Percentiles rank a stretch among this genome's conserved stretches.
Evolutionary conservation across 345 rosid genomes (phyloP).

Genomic region (Syzygium aromaticum): DNA sequence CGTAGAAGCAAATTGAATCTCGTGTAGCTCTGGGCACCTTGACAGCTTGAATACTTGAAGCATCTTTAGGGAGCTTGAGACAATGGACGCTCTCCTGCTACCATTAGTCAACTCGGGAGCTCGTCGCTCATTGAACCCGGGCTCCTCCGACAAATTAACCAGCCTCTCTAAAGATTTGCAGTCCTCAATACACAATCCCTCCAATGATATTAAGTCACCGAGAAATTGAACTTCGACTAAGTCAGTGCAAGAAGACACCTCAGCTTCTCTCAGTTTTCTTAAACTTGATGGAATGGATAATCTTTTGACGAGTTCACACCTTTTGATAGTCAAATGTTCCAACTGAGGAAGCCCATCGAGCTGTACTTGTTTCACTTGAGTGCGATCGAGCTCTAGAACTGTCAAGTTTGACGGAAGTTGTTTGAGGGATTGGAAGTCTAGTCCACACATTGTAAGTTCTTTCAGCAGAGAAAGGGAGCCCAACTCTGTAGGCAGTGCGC

Average conservation of each 20-base stretch:
- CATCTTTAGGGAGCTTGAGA: neutral
- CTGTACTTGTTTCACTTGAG: neutral
- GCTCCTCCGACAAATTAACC: neutral
- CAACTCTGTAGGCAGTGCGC: neutral
- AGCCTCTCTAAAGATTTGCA: neutral
- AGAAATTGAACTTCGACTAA: neutral
- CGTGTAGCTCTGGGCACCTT: neutral
- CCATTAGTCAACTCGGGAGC: neutral
- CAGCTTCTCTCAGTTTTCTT: neutral
- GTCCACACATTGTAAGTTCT: neutral
- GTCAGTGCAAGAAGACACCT: neutral
- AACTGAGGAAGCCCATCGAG: neutral
- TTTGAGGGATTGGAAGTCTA: neutral
- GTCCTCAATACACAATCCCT: neutral
- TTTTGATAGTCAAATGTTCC: neutral
- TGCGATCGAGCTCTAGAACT: neutral
- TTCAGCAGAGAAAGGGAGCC: neutral
- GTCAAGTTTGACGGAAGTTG: neutral
- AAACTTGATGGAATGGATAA: neutral
- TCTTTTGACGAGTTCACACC: neutral
- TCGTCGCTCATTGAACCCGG: neutral
- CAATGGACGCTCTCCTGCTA: neutral
- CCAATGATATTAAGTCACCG: neutral
- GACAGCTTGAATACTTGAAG: neutral
- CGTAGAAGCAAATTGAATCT: neutral